Conservation (phyloP, 2,329 filamentous ascomycete species). For the Polytolypa hystricis region DNA sequence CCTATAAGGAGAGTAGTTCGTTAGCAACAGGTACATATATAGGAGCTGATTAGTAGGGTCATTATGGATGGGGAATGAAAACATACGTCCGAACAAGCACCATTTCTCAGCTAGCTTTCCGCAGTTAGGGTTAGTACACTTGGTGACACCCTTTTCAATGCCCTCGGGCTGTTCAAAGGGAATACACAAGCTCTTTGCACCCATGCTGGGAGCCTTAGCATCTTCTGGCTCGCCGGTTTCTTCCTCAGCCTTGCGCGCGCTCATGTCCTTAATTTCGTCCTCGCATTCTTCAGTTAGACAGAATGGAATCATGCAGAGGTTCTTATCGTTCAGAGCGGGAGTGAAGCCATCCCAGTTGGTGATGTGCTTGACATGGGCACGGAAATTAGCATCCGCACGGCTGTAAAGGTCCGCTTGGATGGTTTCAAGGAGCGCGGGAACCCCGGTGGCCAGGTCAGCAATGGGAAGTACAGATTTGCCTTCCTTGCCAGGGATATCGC, state of each 20-base stretch:
- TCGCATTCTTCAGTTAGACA: slow-evolving; percentile 78
- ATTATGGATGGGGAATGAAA: neutral
- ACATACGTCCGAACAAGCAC: slow-evolving; percentile 68
- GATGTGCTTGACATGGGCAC: slow-evolving; percentile 67
- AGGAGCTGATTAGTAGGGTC: no score
- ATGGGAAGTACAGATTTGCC: slow-evolving; percentile 75
- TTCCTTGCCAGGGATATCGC: slow-evolving; percentile 55
- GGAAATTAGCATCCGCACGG: slow-evolving; percentile 68
- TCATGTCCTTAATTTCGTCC: slow-evolving; percentile 89
- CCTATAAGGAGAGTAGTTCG: no score
- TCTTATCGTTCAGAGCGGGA: slow-evolving; percentile 81
- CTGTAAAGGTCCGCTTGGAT: slow-evolving; percentile 76
- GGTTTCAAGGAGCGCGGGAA: slow-evolving; percentile 73
- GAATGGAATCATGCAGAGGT: slow-evolving; percentile 83
- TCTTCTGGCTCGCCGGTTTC: slow-evolving; percentile 59
- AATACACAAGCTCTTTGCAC: slow-evolving; percentile 65
- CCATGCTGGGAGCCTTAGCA: slow-evolving; percentile 62
- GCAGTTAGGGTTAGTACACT: slow-evolving; percentile 87
- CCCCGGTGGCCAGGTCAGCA: slow-evolving; percentile 57
- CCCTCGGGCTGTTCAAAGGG: slow-evolving; percentile 79
- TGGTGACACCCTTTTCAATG: slow-evolving; percentile 67
- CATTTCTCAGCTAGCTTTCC: slow-evolving; percentile 64
- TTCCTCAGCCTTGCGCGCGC: slow-evolving; percentile 56
- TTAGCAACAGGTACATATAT: no score
- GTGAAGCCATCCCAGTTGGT: slow-evolving; percentile 86